A percentile compares a stretch with the other conserved stretches of the same genome.
phyloP scores from a whole-genome alignment of 2,329 filamentous ascomycete species.

The Waltergamsia citrina region DNA sequence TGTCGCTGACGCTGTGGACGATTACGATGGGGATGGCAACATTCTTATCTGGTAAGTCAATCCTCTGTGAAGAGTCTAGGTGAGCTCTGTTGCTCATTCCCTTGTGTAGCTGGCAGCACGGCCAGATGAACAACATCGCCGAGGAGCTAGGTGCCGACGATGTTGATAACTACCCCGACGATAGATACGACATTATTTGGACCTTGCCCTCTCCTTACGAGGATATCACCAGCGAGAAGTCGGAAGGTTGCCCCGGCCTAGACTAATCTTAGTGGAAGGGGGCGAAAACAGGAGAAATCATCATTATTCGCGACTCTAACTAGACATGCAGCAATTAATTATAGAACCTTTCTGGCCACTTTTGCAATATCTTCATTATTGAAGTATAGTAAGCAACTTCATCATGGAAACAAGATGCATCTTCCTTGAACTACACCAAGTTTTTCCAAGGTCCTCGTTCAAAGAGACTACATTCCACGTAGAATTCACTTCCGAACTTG shows the following conservation, averaged over 20 bases:
- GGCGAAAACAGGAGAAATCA: too few species aligned
- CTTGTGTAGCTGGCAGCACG: conserved; percentile 45
- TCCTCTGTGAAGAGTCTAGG: background rate
- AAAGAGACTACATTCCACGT: too few species aligned
- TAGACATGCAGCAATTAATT: too few species aligned
- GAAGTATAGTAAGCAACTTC: too few species aligned
- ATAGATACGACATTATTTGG: conserved; percentile 47
- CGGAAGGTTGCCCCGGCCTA: conserved; percentile 44
- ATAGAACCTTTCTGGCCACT: too few species aligned
- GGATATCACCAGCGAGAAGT: conserved; percentile 31
- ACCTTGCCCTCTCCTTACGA: conserved; percentile 40
- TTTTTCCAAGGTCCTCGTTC: too few species aligned
- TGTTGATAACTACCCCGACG: conserved; percentile 38
- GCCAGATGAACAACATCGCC: conserved; percentile 39
- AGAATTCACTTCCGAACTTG: too few species aligned
- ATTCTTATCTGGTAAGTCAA: conserved; percentile 41
- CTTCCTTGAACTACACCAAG: too few species aligned
- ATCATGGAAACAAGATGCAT: too few species aligned
- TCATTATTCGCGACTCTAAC: too few species aligned
- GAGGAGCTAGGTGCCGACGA: conserved; percentile 39
- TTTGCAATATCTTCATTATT: too few species aligned
- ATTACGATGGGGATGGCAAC: conserved; percentile 40
- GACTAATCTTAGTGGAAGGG: too few species aligned
- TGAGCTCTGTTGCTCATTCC: background rate
- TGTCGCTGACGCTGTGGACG: conserved; percentile 37